A percentile compares a stretch with the other conserved stretches of the same genome.
These are phyloP conservation scores for Samsoniella hepiali DNA, from an alignment of 2,329 filamentous ascomycete species.

Conservation along the genomic window DNA sequence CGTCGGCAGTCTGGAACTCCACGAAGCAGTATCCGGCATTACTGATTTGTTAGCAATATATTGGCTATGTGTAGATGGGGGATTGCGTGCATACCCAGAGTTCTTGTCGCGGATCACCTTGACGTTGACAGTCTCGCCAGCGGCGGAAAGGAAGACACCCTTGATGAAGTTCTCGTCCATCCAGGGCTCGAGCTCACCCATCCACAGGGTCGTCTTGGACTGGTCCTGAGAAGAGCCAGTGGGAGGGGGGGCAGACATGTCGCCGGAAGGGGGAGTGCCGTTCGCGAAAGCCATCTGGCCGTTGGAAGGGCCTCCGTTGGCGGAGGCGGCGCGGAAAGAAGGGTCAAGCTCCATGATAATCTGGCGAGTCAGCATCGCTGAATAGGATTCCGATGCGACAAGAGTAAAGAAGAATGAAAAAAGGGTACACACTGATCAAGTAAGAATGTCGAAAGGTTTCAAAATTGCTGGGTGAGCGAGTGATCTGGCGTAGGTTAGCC, in stretches of 20 bases:
- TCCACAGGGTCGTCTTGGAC: conserved; percentile 63
- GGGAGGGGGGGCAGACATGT: conserved; percentile 36
- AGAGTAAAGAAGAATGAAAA: too few relatives aligned
- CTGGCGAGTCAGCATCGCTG: conserved; percentile 20
- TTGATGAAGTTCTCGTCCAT: conserved; percentile 99
- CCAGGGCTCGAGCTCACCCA: conserved; percentile 98
- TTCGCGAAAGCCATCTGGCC: conserved; percentile 38
- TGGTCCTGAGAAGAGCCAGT: conserved; percentile 41
- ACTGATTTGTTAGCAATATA: conserved; percentile 43
- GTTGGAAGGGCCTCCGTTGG: conserved; percentile 32
- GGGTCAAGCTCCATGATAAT: conserved; percentile 33
- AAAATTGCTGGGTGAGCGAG: conserved; percentile 7
- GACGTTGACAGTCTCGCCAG: conserved; percentile 93
- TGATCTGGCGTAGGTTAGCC: neutral
- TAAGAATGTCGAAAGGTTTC: conserved; percentile 5
- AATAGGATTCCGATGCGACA: neutral
- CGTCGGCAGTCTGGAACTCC: conserved; percentile 79
- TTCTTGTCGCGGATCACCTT: conserved; percentile 99
- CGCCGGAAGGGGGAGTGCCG: conserved; percentile 38
- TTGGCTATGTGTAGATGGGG: neutral
- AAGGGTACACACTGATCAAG: conserved; percentile 11
- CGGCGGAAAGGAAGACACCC: conserved; percentile 81
- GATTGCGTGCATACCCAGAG: conserved; percentile 65
- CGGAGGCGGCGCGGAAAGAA: conserved; percentile 29
- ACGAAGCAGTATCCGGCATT: conserved; percentile 99